Percentiles rank a stretch among this genome's conserved stretches.
These are phyloP conservation scores for Aspergillus niger DNA, from an alignment of 2,329 filamentous ascomycete genomes.

Conservation along the genomic window DNA sequence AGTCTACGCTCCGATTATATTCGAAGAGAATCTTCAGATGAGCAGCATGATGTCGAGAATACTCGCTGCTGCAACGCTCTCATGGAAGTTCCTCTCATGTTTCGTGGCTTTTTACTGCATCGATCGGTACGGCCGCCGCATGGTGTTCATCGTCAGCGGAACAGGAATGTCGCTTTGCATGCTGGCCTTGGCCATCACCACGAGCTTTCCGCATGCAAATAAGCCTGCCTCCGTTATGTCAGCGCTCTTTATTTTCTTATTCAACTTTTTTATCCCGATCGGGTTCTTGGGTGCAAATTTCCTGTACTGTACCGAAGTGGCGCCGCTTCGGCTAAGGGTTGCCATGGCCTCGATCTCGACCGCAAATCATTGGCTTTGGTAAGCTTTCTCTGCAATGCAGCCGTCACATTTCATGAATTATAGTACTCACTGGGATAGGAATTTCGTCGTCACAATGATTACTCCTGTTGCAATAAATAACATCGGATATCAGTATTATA, in stretches of 20 bases:
- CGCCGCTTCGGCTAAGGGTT: neutral
- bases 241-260: neutral
- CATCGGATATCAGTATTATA: too few species aligned
- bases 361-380: neutral
- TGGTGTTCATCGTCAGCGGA: neutral
- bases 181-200: neutral
- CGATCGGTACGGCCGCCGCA: neutral
- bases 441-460: too few species aligned
- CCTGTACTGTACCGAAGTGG: neutral
- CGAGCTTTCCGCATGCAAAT: neutral
- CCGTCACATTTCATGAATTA: too few species aligned
- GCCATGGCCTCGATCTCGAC: neutral
- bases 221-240: neutral
- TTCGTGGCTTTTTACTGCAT: neutral
- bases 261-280: neutral
- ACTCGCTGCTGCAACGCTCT: neutral
- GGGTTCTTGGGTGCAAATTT: neutral
- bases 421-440: too few species aligned
- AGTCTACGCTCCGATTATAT: neutral
- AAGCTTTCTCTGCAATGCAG: neutral
- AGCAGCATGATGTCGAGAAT: neutral
- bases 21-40: neutral
- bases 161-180: neutral
- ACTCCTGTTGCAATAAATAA: too few species aligned
- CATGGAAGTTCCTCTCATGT: neutral